A percentile compares a stretch with the other conserved stretches of the same genome.
Evolutionary conservation across 2,329 filamentous ascomycete genomes (phyloP).

Genomic region (Domatiomyces catenatus): DNA sequence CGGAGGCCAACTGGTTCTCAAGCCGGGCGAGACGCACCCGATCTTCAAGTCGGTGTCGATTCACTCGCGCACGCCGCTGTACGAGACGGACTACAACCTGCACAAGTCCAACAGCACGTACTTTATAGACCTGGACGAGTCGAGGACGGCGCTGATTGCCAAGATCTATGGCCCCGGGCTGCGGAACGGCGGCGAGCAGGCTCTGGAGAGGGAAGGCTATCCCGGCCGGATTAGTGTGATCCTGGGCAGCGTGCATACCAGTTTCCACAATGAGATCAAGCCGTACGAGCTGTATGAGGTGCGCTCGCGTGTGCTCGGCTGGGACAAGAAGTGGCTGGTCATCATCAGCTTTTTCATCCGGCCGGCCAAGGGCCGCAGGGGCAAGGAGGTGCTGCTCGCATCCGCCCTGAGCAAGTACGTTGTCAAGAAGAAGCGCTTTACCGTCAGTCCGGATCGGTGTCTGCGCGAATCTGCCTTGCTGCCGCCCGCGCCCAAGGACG

Average conservation of each 20-base stretch:
- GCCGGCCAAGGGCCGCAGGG: slow-evolving; percentile 21
- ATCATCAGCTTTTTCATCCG: slow-evolving; percentile 58
- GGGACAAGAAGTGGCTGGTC: slow-evolving; percentile 74
- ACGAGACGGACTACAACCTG: slow-evolving; percentile 75
- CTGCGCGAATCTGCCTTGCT: slow-evolving; percentile 58
- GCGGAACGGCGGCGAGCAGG: slow-evolving; percentile 27
- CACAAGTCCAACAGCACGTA: slow-evolving; percentile 43
- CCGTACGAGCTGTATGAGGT: slow-evolving; percentile 57
- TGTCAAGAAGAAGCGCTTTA: slow-evolving; percentile 66
- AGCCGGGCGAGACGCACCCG: slow-evolving; percentile 30
- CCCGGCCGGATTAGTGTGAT: slow-evolving; percentile 43
- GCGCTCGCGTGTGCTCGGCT: slow-evolving; percentile 53
- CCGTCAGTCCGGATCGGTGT: slow-evolving; percentile 65
- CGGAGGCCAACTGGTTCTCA: slow-evolving; percentile 29
- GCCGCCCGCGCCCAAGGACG: slow-evolving; percentile 53
- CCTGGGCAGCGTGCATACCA: slow-evolving; percentile 58
- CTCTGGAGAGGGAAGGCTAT: slow-evolving; percentile 33
- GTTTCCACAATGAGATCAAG: slow-evolving; percentile 58
- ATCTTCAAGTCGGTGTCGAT: slow-evolving; percentile 61
- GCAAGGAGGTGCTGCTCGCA: slow-evolving; percentile 43
- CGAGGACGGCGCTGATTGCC: slow-evolving; percentile 52
- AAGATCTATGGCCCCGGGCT: slow-evolving; percentile 31
- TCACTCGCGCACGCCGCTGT: slow-evolving; percentile 48
- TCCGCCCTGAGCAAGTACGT: slow-evolving; percentile 67
- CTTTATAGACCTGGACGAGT: slow-evolving; percentile 46